Base-by-base conservation (phyloP, 495 filamentous ascomycete species). In the Aspergillus diversus region DNA sequence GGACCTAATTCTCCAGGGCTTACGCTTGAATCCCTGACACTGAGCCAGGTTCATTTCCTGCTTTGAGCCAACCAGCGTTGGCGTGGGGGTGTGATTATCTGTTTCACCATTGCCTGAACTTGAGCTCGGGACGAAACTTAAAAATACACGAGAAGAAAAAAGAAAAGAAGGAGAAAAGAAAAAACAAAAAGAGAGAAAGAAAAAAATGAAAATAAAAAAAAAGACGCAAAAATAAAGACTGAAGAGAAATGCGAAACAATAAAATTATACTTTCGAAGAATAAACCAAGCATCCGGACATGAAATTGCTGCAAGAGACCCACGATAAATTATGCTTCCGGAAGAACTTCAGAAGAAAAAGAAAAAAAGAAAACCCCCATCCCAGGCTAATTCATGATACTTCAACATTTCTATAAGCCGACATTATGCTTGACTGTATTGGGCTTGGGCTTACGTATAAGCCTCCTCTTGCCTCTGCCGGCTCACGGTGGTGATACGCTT, bases 71-170 rank as follows among this genome's bases (percentile, higher is more conserved):
- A 49, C 55, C 56, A 58, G 34, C 55, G 17, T 33, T 16, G 8
- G 60, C 61, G 55, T 63, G 56, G 63, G 51, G 52, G 52, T 64
- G 50, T 27, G 55, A 60, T 63, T 42, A 57, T 58, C 60, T 54
- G 65, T 66, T 66, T 66, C 65, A 66, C 65, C 65, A 66, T 55
- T 66, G 65, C 65, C 55, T 54, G 31, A 53, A 63, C 34, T 56
- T 54, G 57, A 63, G 60, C 64, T 60, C 55, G 60, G 65, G 50
- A 53, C 13, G 47, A 39, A 57, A 67, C 48, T 56, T 46, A 48
- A 63, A 57, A 49, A 50, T 9, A 47, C 31, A 50, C 39, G 39
- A 57, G 35, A 15, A 7, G 5, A 57, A 57, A 46, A 59, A 59
- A 46, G 37, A 48, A 33, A 21, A 53, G 31, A 64, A 59, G 27